phyloP scores from a whole-genome alignment of 768 basidiomycete species.

The Boletus barrowsii region DNA sequence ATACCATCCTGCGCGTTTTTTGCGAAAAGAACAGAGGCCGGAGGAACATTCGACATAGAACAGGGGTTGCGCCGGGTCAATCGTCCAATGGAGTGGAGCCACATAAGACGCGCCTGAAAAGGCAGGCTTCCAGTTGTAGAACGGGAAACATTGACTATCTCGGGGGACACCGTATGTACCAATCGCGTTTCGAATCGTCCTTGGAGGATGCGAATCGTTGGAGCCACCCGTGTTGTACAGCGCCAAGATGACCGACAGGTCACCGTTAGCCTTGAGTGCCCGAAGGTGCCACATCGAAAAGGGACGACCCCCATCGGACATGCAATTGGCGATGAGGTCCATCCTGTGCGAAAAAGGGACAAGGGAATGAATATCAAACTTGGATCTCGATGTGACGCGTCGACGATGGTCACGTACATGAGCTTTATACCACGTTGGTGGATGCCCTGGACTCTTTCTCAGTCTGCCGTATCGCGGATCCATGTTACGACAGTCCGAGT shows the following conservation, averaged over 20 bases:
- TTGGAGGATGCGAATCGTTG: slow-evolving; percentile 49
- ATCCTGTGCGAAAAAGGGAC: slow-evolving; percentile 42
- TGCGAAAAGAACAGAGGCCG: not conserved
- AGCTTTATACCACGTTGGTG: slow-evolving; percentile 69
- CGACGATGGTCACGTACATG: slow-evolving; percentile 41
- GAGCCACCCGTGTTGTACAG: slow-evolving; percentile 67
- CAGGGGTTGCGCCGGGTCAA: not conserved
- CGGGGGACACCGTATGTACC: slow-evolving; percentile 51
- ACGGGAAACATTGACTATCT: slow-evolving; percentile 56
- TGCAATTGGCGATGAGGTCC: slow-evolving; percentile 77
- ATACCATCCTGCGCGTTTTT: slow-evolving; percentile 48
- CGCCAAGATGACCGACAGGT: not conserved
- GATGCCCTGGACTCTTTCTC: slow-evolving; percentile 48
- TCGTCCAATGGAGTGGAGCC: not conserved
- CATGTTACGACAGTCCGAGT: slow-evolving; percentile 42
- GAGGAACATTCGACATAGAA: slow-evolving; percentile 2
- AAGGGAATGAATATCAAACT: not conserved
- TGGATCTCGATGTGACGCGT: slow-evolving; percentile 16
- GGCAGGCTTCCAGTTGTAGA: slow-evolving; percentile 70
- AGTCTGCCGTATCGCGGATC: slow-evolving; percentile 69
- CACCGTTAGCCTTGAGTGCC: not conserved
- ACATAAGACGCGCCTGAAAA: slow-evolving; percentile 48
- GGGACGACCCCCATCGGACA: slow-evolving; percentile 53
- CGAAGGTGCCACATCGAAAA: not conserved
- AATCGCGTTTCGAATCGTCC: slow-evolving; percentile 60